Evolutionary conservation across 768 basidiomycete species (phyloP), one percentile per base, ranked within the genome.

Genomic region (Clitopilus passeckerianus): DNA sequence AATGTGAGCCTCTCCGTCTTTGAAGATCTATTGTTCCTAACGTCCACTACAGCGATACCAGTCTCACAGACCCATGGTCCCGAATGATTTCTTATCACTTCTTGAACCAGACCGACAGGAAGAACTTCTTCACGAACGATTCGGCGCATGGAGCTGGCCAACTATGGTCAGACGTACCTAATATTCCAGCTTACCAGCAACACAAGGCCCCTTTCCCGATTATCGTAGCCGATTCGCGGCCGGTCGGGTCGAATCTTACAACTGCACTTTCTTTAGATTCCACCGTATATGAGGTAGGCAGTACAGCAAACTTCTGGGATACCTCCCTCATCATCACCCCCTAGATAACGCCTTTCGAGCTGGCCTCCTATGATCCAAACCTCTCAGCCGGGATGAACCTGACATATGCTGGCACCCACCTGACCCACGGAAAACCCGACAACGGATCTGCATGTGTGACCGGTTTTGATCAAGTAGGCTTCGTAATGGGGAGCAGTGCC

Each of bases 31-130:
- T 6, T 34, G 16, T 18, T 1, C 14, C 33, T 15, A 15, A 53
- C 53, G 23, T 22, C 16, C 18, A 34, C 15, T 6, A 0, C 61
- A 88, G 87, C 41, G 80, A 86, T 66, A 86, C 85, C 18, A 87
- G 86, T 57, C 59, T 89, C 50, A 82, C 82, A 0, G 89, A 91
- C 66, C 72, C 84, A 6, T 90, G 86, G 81, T 68, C 80, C 0
- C 82, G 87, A 0, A 81, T 85, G 68, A 78, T 91, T 34, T 80
- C 86, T 1, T 87, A 87, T 62, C 90, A 92, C 68, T 91, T 91
- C 64, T 72, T 88, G 59, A 89, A 86, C 65, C 81, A 84, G 56
- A 91, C 89, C 0, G 75, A 77, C 6, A 72, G 77, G 15, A 59
- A 57, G 9, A 85, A 89, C 65, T 85, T 89, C 65, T 87, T 84